phyloP scores from a whole-genome alignment of 164 flowering plant genomes.

The Cinnamomum chago region DNA sequence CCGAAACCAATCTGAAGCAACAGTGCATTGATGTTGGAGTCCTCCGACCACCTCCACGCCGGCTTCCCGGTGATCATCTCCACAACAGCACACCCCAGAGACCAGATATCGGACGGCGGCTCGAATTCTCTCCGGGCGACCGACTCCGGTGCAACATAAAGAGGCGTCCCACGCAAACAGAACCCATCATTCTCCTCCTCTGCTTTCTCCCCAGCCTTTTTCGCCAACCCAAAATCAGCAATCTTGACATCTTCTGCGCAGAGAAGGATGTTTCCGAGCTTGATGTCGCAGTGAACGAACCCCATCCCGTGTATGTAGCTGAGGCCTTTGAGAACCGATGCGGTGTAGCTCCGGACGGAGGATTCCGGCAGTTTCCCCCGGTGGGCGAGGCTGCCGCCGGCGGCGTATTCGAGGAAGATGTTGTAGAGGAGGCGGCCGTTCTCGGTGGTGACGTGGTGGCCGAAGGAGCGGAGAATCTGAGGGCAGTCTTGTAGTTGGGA shows the following conservation, averaged over 20 bases:
- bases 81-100: slow-evolving; percentile 66
- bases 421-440: slow-evolving; percentile 43
- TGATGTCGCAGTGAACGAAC: slow-evolving; percentile 76
- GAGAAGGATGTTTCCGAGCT: slow-evolving; percentile 52
- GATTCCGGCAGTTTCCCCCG: slow-evolving; percentile 33
- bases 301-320: slow-evolving; percentile 41
- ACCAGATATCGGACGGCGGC: slow-evolving; percentile 74
- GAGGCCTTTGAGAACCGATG: slow-evolving; percentile 43
- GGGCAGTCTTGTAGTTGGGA: slow-evolving; percentile 27
- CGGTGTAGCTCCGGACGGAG: slow-evolving; percentile 37
- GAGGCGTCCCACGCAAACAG: slow-evolving; percentile 62
- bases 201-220: slow-evolving; percentile 17
- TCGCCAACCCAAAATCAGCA: slow-evolving; percentile 88
- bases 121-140: slow-evolving; percentile 42
- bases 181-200: slow-evolving; percentile 20
- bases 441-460: slow-evolving; percentile 34
- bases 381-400: slow-evolving; percentile 46
- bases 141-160: slow-evolving; percentile 77
- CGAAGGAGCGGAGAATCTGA: slow-evolving; percentile 40
- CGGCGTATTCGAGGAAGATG: slow-evolving; percentile 55
- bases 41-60: slow-evolving; percentile 43
- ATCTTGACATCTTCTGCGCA: slow-evolving; percentile 40
- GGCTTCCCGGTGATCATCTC: slow-evolving; percentile 76
- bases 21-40: slow-evolving; percentile 28
- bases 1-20: slow-evolving; percentile 50